Percentiles rank a stretch among this genome's conserved stretches.
phyloP scores from a whole-genome alignment of 2,329 filamentous ascomycete genomes.

The Chrysosporium queenslandicum region DNA sequence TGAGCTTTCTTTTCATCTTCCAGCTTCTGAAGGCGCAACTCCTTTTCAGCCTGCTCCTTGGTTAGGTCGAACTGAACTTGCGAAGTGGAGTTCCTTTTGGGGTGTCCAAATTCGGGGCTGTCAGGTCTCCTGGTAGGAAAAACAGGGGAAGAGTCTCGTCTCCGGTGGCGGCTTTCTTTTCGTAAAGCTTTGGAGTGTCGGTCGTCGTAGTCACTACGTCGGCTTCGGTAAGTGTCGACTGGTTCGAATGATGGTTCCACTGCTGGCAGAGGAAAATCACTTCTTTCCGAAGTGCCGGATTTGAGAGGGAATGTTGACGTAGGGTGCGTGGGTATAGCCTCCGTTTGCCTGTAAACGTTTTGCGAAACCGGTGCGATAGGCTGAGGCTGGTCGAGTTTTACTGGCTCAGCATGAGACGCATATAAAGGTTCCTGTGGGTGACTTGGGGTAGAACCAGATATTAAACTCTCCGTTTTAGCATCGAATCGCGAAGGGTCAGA shows the following conservation, averaged over 20 bases:
- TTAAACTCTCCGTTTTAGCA: slow-evolving; percentile 34
- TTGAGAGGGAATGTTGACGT: slow-evolving; percentile 31
- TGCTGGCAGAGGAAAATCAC: background rate
- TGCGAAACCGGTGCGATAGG: slow-evolving; percentile 64
- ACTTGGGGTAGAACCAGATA: background rate
- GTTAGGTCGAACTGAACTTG: slow-evolving; percentile 50
- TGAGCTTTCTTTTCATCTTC: slow-evolving; percentile 17
- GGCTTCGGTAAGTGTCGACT: background rate
- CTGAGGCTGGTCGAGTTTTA: slow-evolving; percentile 75
- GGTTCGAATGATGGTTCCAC: background rate
- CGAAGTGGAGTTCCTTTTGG: slow-evolving; percentile 27
- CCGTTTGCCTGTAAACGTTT: slow-evolving; percentile 49
- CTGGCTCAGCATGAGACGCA: slow-evolving; percentile 44
- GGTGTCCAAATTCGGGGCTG: slow-evolving; percentile 18
- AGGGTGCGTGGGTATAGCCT: slow-evolving; percentile 26
- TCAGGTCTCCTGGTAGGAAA: slow-evolving; percentile 25
- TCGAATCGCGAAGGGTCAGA: slow-evolving; percentile 56
- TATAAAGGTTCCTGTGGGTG: slow-evolving; percentile 5
- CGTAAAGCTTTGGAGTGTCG: background rate
- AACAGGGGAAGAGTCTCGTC: slow-evolving; percentile 41
- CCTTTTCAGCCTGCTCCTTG: slow-evolving; percentile 45
- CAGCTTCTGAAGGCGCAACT: slow-evolving; percentile 25
- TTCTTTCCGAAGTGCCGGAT: slow-evolving; percentile 22
- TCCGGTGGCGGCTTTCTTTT: slow-evolving; percentile 24
- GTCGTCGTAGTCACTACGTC: slow-evolving; percentile 3